Conservation (phyloP, 805 yeast genomes). For the Yarrowia hollandica region DNA sequence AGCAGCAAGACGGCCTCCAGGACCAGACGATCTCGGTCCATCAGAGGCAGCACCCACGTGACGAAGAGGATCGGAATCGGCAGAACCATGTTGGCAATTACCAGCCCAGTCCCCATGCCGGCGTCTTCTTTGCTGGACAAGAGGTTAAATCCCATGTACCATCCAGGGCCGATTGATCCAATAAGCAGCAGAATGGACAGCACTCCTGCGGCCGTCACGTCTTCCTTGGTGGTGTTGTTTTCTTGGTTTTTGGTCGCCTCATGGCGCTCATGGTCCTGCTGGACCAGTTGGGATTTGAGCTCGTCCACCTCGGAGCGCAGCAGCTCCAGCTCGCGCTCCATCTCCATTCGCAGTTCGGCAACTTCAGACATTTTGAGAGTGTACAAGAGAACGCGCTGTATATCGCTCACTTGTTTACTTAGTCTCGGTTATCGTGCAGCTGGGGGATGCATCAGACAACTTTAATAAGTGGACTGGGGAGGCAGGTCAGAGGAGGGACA, state of each 20-base stretch:
- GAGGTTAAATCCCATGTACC: neutral
- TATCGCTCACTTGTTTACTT: conserved; percentile 1
- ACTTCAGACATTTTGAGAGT: conserved; percentile 10
- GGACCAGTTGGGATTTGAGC: neutral
- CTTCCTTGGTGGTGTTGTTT: neutral
- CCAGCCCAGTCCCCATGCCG: neutral
- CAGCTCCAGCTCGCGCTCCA: conserved; percentile 8
- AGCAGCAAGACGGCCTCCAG: neutral
- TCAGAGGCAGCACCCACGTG: neutral
- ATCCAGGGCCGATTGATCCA: conserved; percentile 1
- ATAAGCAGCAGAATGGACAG: neutral
- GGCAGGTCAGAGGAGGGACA: neutral
- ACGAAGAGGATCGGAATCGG: neutral
- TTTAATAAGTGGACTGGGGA: neutral
- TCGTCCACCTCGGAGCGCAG: conserved; percentile 6
- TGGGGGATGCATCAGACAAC: neutral
- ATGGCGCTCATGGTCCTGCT: neutral
- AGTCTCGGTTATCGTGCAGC: neutral
- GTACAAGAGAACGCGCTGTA: neutral
- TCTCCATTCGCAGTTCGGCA: conserved; percentile 9
- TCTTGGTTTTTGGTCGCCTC: neutral
- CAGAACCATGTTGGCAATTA: neutral
- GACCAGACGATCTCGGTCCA: conserved; percentile 1
- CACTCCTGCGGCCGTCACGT: neutral
- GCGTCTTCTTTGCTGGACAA: neutral